Base-by-base conservation (phyloP, 2,329 filamentous ascomycete species). In the Neofusicoccum laricinum region DNA sequence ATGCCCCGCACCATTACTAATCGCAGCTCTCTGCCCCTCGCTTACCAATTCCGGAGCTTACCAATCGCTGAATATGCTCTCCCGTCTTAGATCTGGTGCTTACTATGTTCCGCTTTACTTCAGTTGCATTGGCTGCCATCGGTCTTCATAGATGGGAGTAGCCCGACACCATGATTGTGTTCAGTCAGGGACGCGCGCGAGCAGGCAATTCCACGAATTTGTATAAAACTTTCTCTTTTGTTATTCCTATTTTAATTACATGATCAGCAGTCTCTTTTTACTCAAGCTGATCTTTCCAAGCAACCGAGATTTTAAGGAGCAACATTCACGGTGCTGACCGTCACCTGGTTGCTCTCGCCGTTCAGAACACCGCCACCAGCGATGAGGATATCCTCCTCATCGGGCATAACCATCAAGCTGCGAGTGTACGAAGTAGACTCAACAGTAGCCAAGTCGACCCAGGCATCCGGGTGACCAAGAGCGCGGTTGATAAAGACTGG, bases 401-500 rank as follows among this genome's bases (percentile, higher is more conserved):
- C 43, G 17, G 46, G 53, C 67, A 84, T 67, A 4, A 84, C 77
- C 63, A 79, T 72, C 66, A 85, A 68, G 66, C 77, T 76, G 19
- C 82, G 72, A 1, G 81, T 81, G 69, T 85, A 85, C 55, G 75
- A 75, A n/a, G 68, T 71, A 4, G 68, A 70, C 66, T 80, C 78
- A 0, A 74, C 74, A 1, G 79, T 81, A 0, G 69, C 66, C 3
- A 82, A 72, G 69, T 79, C 81, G 38, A 72, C 77, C 83, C 83
- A 85, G 6, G 71, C 68, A 3, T 78, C 78, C 32, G 77, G 71
- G 36, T 75, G 71, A 6, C 80, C 82, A 17, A 83, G 72, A 10
- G 73, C 73, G 64, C 76, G 75, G 68, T 85, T 84, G 43, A 84
- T 70, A 68, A 80, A 85, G 7, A 85, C 71, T 34, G 80, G 74